Conservation (phyloP, 208 protist genomes). For the Borovskyia barvae region DNA sequence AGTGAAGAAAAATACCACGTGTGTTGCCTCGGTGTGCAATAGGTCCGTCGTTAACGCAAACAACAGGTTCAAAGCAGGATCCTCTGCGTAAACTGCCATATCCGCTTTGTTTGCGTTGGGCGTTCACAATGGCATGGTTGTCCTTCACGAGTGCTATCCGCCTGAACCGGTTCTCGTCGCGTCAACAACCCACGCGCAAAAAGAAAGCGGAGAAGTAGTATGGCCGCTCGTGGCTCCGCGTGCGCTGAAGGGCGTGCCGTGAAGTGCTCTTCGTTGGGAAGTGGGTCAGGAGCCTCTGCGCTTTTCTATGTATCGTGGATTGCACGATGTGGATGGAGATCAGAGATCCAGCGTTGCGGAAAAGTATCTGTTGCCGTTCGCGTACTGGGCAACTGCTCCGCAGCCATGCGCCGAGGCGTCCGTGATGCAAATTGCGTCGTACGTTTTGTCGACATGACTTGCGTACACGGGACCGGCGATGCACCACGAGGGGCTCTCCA, state of each 20-base stretch:
- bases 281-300: not conserved
- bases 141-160: not conserved
- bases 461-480: too few relatives aligned
- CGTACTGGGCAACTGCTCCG: too few relatives aligned
- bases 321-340: too few relatives aligned
- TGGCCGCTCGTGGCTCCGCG: slow-evolving; percentile 2
- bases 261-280: not conserved
- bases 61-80: not conserved
- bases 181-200: not conserved
- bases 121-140: slow-evolving; percentile 1
- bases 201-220: not conserved
- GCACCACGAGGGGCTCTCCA: too few relatives aligned
- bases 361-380: too few relatives aligned
- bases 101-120: slow-evolving; percentile 8
- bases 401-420: too few relatives aligned
- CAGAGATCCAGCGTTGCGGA: too few relatives aligned
- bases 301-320: too few relatives aligned
- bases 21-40: not conserved
- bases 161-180: not conserved
- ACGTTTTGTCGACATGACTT: too few relatives aligned
- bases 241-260: slow-evolving; percentile 6
- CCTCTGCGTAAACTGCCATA: slow-evolving; percentile 8
- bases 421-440: too few relatives aligned
- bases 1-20: slow-evolving; percentile 14
- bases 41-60: slow-evolving; percentile 4